Evolutionary conservation across 345 rosid genomes (phyloP).

Genomic region (Syzygium grande): DNA sequence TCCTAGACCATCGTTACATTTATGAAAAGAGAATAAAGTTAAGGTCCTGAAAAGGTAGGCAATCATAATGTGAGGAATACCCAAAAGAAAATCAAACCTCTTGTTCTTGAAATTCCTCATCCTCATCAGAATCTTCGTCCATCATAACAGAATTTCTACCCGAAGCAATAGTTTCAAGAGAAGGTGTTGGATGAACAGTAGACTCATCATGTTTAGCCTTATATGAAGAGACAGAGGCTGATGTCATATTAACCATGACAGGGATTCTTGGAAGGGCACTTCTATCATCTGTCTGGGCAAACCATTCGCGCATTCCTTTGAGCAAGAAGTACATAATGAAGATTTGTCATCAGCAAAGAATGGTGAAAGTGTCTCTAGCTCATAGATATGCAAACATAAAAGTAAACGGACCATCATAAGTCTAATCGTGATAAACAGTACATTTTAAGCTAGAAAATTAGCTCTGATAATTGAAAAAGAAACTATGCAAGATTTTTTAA

Average conservation of each 20-base stretch:
- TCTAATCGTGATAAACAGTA: not conserved
- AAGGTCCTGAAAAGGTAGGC: not conserved
- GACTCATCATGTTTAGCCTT: conserved; percentile 26
- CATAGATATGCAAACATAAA: not conserved
- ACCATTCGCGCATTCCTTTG: conserved; percentile 94
- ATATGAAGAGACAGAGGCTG: conserved; percentile 49
- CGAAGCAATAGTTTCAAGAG: conserved; percentile 54
- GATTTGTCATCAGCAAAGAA: not conserved
- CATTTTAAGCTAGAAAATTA: not conserved
- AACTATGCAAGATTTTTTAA: not conserved
- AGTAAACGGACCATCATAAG: not conserved
- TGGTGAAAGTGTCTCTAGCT: not conserved
- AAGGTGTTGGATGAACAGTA: conserved; percentile 35
- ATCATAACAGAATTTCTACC: conserved; percentile 53
- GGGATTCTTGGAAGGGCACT: conserved; percentile 90
- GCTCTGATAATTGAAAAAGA: not conserved
- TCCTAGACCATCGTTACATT: not conserved
- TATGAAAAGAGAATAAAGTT: not conserved
- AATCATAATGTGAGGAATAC: not conserved
- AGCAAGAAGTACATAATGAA: not conserved
- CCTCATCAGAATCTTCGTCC: conserved; percentile 81
- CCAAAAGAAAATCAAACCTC: conserved; percentile 37
- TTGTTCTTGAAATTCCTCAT: conserved; percentile 92
- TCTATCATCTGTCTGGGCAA: conserved; percentile 91
- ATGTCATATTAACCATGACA: conserved; percentile 93